phyloP scores from a whole-genome alignment of 768 basidiomycete species.

The Lactarius pseudohatsudake region DNA sequence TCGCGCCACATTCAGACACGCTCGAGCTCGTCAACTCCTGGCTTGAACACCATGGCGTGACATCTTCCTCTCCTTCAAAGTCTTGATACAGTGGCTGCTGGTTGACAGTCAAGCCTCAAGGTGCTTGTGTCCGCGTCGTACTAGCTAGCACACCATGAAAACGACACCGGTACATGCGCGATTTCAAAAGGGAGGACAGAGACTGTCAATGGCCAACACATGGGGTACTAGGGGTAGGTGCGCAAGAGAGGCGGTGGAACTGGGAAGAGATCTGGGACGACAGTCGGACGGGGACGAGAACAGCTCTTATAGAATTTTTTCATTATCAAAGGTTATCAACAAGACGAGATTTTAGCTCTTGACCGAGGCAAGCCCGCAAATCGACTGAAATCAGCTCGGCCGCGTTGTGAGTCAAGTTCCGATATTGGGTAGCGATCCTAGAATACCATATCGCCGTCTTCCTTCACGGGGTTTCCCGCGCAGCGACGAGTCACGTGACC shows the following conservation, averaged over 20 bases:
- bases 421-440: not conserved
- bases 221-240: not conserved
- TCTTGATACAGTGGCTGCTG: constrained; percentile 50
- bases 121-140: constrained; percentile 57
- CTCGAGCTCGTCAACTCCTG: constrained; percentile 52
- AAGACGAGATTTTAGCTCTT: not conserved
- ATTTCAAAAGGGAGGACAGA: constrained; percentile 32
- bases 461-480: no score
- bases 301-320: not conserved
- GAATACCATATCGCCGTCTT: no score
- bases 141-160: constrained; percentile 48
- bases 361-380: not conserved
- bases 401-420: not conserved
- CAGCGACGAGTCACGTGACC: no score
- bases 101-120: constrained; percentile 52
- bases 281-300: not conserved
- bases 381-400: not conserved
- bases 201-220: constrained; percentile 2
- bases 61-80: constrained; percentile 37
- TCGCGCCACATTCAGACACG: constrained; percentile 53
- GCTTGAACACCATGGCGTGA: constrained; percentile 53
- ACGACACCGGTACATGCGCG: constrained; percentile 53
- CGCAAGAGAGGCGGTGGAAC: not conserved
- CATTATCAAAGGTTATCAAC: not conserved
- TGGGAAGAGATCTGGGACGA: not conserved